Conservation (phyloP, 2,329 filamentous ascomycete genomes). For the Pochonia chlamydosporia region DNA sequence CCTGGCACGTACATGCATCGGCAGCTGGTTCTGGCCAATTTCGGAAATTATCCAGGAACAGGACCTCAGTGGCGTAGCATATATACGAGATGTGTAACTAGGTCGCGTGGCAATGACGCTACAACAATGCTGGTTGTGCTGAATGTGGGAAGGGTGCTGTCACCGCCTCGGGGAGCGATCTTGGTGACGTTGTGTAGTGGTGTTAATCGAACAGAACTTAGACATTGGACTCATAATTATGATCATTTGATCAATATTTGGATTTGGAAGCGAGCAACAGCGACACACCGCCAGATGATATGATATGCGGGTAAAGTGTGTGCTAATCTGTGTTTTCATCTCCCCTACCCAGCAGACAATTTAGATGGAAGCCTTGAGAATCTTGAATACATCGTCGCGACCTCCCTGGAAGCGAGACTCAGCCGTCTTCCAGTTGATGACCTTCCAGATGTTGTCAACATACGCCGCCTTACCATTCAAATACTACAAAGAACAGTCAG, state of each 20-base stretch:
- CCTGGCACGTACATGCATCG: no score
- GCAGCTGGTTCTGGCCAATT: not conserved
- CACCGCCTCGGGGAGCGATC: not conserved
- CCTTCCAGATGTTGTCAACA: slow-evolving; percentile 69
- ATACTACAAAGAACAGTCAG: slow-evolving; percentile 44
- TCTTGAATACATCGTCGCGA: slow-evolving; percentile 39
- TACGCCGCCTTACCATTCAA: slow-evolving; percentile 71
- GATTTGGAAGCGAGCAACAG: not conserved
- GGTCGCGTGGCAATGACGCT: slow-evolving; percentile 3
- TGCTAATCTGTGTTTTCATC: no score
- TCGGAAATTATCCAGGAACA: not conserved
- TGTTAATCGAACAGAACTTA: not conserved
- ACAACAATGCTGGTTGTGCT: slow-evolving; percentile 8
- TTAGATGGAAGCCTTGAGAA: slow-evolving; percentile 36
- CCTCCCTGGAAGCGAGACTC: slow-evolving; percentile 54
- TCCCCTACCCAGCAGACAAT: no score
- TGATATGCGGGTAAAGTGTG: no score
- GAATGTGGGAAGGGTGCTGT: not conserved
- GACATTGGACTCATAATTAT: not conserved
- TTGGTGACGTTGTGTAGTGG: not conserved
- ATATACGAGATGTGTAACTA: slow-evolving; percentile 2
- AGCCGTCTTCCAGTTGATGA: slow-evolving; percentile 71
- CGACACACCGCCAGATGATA: not conserved
- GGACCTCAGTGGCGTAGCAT: not conserved
- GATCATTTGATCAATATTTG: not conserved